Evolutionary conservation across 2,329 filamentous ascomycete genomes (phyloP).

Genomic region (Pseudomassariella vexata): DNA sequence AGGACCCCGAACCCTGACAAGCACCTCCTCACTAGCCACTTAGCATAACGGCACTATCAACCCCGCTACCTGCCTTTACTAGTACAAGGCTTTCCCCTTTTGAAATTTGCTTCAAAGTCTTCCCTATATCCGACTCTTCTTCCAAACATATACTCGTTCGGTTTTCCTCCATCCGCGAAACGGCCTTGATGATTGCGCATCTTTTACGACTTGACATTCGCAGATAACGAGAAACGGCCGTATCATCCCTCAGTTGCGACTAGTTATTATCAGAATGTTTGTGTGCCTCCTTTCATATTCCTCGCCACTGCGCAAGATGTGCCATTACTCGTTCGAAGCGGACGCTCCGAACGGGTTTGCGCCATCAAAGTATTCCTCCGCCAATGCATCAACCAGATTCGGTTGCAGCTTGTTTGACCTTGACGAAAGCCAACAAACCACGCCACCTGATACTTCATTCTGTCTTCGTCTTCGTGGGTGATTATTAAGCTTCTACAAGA

Average conservation of each 20-base stretch:
- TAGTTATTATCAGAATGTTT: conserved; percentile 9
- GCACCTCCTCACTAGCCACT: conserved; percentile 9
- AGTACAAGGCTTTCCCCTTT: conserved; percentile 6
- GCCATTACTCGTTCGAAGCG: too few relatives aligned
- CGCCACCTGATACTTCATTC: too few relatives aligned
- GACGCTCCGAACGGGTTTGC: too few relatives aligned
- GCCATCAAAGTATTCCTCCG: too few relatives aligned
- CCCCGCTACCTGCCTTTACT: conserved; percentile 12
- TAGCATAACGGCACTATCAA: conserved; percentile 12
- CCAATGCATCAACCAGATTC: too few relatives aligned
- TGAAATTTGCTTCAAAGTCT: conserved; percentile 1
- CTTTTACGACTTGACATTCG: conserved; percentile 3
- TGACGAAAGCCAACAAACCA: too few relatives aligned
- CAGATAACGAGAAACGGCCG: conserved; percentile 3
- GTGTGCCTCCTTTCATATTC: conserved; percentile 9
- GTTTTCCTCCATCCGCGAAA: conserved; percentile 1
- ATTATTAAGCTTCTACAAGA: too few relatives aligned
- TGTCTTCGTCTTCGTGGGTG: too few relatives aligned
- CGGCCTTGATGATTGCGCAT: conserved; percentile 7
- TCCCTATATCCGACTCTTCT: neutral
- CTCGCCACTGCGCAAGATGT: too few relatives aligned
- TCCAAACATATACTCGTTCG: neutral
- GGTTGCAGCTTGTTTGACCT: too few relatives aligned
- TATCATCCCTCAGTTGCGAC: conserved; percentile 1
- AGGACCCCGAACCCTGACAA: conserved; percentile 11